phyloP scores from a whole-genome alignment of 805 yeast genomes.

The Kuraishia piskuri region DNA sequence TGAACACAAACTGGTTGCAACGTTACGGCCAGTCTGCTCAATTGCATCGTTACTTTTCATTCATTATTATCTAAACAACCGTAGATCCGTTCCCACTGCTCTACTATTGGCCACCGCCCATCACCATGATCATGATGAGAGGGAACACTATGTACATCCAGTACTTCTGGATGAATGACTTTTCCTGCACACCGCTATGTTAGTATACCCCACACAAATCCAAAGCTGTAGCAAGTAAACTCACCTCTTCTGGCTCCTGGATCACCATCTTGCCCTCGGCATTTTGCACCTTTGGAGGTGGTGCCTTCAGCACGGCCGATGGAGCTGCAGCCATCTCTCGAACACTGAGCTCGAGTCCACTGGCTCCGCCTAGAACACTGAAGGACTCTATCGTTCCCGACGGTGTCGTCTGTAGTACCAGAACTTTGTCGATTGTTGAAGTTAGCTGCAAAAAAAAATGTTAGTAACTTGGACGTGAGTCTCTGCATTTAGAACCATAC shows the following conservation, averaged over 20 bases:
- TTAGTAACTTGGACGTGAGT: background rate
- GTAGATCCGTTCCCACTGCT: no score
- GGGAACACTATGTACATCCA: constrained; percentile 57
- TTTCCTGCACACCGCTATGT: constrained; percentile 9
- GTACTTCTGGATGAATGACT: constrained; percentile 49
- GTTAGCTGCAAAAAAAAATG: background rate
- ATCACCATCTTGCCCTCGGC: background rate
- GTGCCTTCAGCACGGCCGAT: background rate
- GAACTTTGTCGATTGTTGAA: background rate
- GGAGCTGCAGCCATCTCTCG: background rate
- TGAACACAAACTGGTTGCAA: no score
- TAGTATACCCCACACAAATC: no score
- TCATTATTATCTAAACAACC: no score
- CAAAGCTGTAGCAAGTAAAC: no score
- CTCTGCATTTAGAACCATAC: no score
- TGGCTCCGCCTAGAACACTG: background rate
- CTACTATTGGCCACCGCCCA: constrained; percentile 2
- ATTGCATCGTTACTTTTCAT: no score
- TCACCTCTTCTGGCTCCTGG: background rate
- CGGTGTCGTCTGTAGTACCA: background rate
- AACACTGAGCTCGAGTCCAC: background rate
- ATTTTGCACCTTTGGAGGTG: background rate
- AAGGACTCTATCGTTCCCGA: background rate
- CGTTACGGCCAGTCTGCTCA: no score
- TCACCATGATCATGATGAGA: constrained; percentile 26